Evolutionary conservation across 2,329 filamentous ascomycete genomes (phyloP), one percentile per base, ranked within the genome.

Genomic region (Fusarium fujikuroi): DNA sequence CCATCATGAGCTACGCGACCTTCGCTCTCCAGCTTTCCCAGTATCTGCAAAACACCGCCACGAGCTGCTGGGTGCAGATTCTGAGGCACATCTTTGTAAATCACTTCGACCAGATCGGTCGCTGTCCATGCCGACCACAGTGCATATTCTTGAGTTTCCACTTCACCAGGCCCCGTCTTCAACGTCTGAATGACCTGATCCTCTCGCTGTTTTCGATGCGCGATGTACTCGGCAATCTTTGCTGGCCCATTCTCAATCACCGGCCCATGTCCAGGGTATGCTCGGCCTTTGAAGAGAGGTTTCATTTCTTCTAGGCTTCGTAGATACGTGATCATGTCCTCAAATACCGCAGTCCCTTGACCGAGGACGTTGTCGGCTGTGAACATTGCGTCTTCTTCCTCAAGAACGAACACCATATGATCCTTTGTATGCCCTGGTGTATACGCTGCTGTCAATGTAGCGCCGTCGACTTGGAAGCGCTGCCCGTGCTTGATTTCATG

Each of bases 291-390:
- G 75, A 93, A 93, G 11, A 90, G 84, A 28, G 82, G 81, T 50
- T 86, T 85, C 94, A 97, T 96, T 72, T 86, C 86, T 43, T 90
- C 85, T 18, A 97, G 84, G 66, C 90, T 94, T 25, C 81, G 79
- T 70, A 97, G 84, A 79, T 97, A 97, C 0, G 84, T 83, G 2
- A 83, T 81, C 14, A 97, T 85, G 72, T 96, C 90, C 80, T 97
- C 93, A 75, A 97, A 97, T 1, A 96, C 93, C 7, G 93, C 91
- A 5, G 93, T 97, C 18, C 94, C 94, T 68, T 97, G 93, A 2
- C 95, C 95, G 4, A 97, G 87, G 4, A 97, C 92, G 79, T 95
- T 97, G 81, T 97, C 95, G 11, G 92, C 95, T 0, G 94, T 97
- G 81, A 97, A 96, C 84, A 97, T 90, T 44, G 93, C 92, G 75